Percentiles rank a stretch among this genome's conserved stretches.
phyloP scores from a whole-genome alignment of 1,139 yeast genomes.

The Protomyces inundatus region DNA sequence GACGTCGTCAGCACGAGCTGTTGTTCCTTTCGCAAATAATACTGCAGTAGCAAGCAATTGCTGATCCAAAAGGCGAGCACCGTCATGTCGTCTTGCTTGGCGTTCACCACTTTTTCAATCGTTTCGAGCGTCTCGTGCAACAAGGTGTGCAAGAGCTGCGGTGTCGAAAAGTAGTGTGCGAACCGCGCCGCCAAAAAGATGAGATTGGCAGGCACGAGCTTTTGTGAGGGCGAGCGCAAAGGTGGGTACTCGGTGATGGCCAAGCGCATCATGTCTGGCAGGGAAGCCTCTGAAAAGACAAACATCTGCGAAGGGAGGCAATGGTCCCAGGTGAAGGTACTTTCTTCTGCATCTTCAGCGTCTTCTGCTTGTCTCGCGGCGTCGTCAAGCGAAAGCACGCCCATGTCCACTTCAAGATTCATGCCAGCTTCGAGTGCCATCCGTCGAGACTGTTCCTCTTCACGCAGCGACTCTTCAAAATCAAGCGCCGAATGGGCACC shows the following conservation, averaged over 20 bases:
- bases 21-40: conserved; percentile 42
- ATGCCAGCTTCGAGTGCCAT: conserved; percentile 37
- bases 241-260: conserved; percentile 42
- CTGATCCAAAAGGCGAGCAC: conserved; percentile 45
- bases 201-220: conserved; percentile 45
- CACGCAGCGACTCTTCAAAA: conserved; percentile 35
- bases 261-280: conserved; percentile 41
- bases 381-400: conserved; percentile 34
- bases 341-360: conserved; percentile 30
- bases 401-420: conserved; percentile 39
- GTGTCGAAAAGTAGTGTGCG: conserved; percentile 41
- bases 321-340: conserved; percentile 41
- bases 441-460: conserved; percentile 33
- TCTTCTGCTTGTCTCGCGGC: conserved; percentile 30
- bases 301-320: conserved; percentile 42
- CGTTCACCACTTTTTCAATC: conserved; percentile 38
- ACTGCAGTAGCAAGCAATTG: conserved; percentile 41
- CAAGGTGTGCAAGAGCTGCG: conserved; percentile 39
- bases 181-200: conserved; percentile 43
- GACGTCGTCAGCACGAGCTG: conserved; percentile 37
- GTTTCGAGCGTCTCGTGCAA: conserved; percentile 40
- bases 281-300: conserved; percentile 41
- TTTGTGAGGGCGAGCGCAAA: conserved; percentile 40
- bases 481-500: conserved; percentile 33
- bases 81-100: conserved; percentile 41